Evolutionary conservation across 2,329 filamentous ascomycete genomes (phyloP), one percentile per base, ranked within the genome.

Genomic region (Eutypa lata): DNA sequence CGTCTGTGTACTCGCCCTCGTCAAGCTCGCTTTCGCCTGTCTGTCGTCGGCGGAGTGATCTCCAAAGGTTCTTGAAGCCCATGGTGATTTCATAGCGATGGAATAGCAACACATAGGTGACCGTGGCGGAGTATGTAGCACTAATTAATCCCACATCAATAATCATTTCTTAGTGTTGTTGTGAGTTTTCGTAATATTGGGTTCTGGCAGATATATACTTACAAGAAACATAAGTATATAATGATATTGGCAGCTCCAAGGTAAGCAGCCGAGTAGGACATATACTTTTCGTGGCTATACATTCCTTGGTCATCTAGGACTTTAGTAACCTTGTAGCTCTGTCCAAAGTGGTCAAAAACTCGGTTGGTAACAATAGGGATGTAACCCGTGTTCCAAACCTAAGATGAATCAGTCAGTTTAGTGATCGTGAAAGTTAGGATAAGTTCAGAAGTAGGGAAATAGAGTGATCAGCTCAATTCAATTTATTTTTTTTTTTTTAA

Each of bases 351-450:
- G 55, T 82, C 77, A 55, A 70, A 81, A 22, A 80, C 72, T 13
- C 70, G 69, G 65, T 80, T 80, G 18, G 73, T 76, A 68, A 77
- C 79, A 68, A 81, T 77, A 33, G 62, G 62, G 3, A 65, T 50
- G 58, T 82, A 84, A 49, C 76, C 73, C 13, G 76, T 78, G 65
- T 81, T 79, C 70, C 79, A 87, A 2, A 78, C 68, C 88, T 63
- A 22, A 70, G 80, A 2, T 80, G 65, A 14, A 83, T 72, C 14
- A 87, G 70, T 70, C 81, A 78, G 60, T 78, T 76, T 44, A 76
- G 80, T 33, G 51, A 82, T 73, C 43, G 84, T 86, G 26, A 31
- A 31, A 31, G 22, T n/a, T 35, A 31, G 6, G 26, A 31, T 31
- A 10, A 31, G n/a, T n/a, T n/a, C n/a, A n/a, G n/a, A n/a, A n/a